Conservation (phyloP, 2,329 filamentous ascomycete genomes). For the Talaromyces sp. region DNA sequence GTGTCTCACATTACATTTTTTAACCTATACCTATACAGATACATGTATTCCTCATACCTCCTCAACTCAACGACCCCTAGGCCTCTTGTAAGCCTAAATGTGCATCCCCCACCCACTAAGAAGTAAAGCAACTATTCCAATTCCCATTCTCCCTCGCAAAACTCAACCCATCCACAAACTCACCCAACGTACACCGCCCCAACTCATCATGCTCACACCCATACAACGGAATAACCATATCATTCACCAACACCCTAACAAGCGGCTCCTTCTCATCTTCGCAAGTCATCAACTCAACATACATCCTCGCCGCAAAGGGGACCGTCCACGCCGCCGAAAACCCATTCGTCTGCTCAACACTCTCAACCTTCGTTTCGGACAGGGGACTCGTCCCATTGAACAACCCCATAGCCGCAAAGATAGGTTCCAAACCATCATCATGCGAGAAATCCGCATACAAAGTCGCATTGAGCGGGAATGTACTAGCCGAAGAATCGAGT, state of each 20-base stretch:
- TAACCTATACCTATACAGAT: not conserved
- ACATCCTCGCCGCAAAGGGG: conserved; percentile 78
- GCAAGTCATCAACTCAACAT: conserved; percentile 85
- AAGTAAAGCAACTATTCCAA: conserved; percentile 54
- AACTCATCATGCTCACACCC: conserved; percentile 68
- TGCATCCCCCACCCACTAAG: not conserved
- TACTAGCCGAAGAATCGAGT: conserved; percentile 63
- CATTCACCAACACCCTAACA: conserved; percentile 79
- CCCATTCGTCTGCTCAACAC: conserved; percentile 58
- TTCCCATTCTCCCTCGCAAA: conserved; percentile 73
- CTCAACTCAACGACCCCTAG: not conserved
- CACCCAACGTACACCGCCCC: conserved; percentile 68
- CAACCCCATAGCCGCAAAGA: conserved; percentile 74
- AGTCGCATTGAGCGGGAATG: conserved; percentile 67
- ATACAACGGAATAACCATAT: conserved; percentile 70
- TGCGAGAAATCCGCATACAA: conserved; percentile 90
- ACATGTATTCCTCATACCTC: not conserved
- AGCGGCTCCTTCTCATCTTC: conserved; percentile 57
- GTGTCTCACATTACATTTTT: not conserved
- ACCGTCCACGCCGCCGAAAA: conserved; percentile 77
- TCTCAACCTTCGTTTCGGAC: conserved; percentile 50
- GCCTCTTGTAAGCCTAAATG: not conserved
- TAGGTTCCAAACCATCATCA: conserved; percentile 78
- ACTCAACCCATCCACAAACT: conserved; percentile 70
- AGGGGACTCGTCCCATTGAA: conserved; percentile 66